Evolutionary conservation across 2,329 filamentous ascomycete species (phyloP).

Genomic region (Thielaviopsis populi): DNA sequence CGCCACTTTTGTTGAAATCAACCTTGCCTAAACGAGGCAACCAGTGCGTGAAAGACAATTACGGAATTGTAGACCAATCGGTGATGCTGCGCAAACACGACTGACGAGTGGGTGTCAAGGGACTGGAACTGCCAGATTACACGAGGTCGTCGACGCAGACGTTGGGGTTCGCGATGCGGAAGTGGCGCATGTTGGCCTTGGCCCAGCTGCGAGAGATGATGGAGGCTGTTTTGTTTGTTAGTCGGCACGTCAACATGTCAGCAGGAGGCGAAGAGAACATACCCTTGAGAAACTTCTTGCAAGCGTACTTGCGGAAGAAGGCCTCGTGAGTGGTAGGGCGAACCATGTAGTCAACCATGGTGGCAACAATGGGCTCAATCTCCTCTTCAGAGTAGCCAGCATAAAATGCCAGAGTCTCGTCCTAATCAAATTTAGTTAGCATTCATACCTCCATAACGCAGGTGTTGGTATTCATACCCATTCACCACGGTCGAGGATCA

Average conservation of each 20-base stretch:
- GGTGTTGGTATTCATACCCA: conserved; percentile 51
- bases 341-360: conserved; percentile 95
- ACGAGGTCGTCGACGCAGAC: conserved; percentile 36
- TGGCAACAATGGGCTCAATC: conserved; percentile 76
- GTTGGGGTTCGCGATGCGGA: conserved; percentile 38
- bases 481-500: conserved; percentile 77
- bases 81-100: neutral
- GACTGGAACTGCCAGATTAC: conserved; percentile 14
- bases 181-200: conserved; percentile 55
- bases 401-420: conserved; percentile 76
- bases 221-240: conserved; percentile 10
- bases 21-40: neutral
- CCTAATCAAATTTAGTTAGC: conserved; percentile 35
- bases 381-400: conserved; percentile 87
- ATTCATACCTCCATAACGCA: neutral
- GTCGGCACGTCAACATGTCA: neutral
- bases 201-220: conserved; percentile 51
- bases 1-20: neutral
- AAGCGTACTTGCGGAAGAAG: conserved; percentile 99
- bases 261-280: conserved; percentile 25
- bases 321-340: conserved; percentile 85
- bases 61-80: neutral
- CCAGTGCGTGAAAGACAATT: neutral
- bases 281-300: conserved; percentile 99
- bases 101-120: neutral